Conservation (phyloP, 2,329 filamentous ascomycete species). For the Fusarium oxysporum region DNA sequence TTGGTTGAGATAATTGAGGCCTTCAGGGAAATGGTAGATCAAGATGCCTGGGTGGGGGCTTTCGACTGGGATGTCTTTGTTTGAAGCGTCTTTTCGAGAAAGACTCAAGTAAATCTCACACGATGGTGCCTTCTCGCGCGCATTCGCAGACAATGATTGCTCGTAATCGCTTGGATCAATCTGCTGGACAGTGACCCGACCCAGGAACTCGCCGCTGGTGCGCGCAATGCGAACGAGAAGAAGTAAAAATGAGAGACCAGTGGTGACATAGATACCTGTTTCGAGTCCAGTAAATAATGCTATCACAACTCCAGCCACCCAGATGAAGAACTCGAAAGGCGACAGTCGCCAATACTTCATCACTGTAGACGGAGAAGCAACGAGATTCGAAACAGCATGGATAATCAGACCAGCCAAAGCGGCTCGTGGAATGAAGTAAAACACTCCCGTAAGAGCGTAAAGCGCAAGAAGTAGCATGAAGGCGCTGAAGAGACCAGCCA, state of each 20-base stretch:
- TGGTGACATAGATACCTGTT: constrained; percentile 62
- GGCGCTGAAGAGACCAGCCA: constrained; percentile 83
- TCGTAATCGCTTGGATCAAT: constrained; percentile 6
- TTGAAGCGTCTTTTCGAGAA: constrained; percentile 56
- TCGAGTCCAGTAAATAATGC: constrained; percentile 63
- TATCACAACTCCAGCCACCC: constrained; percentile 77
- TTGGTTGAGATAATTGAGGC: constrained; percentile 65
- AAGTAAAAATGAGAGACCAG: constrained; percentile 56
- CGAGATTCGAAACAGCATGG: constrained; percentile 82
- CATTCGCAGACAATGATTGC: background rate
- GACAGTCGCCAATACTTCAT: constrained; percentile 84
- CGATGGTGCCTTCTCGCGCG: background rate
- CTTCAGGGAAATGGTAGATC: constrained; percentile 64
- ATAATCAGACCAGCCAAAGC: constrained; percentile 82
- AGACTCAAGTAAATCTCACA: constrained; percentile 57
- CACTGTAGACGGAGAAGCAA: constrained; percentile 78
- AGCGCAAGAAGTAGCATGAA: constrained; percentile 80
- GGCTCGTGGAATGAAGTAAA: constrained; percentile 83
- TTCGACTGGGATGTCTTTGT: constrained; percentile 56
- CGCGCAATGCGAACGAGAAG: constrained; percentile 60
- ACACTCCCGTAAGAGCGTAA: constrained; percentile 80
- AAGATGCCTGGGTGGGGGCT: constrained; percentile 62
- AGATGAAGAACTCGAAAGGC: constrained; percentile 79
- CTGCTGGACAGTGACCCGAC: constrained; percentile 47
- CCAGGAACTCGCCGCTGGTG: constrained; percentile 61